Evolutionary conservation across 1,284 basidiomycete genomes (phyloP).

Genomic region (Lentinula novae-zelandiae): DNA sequence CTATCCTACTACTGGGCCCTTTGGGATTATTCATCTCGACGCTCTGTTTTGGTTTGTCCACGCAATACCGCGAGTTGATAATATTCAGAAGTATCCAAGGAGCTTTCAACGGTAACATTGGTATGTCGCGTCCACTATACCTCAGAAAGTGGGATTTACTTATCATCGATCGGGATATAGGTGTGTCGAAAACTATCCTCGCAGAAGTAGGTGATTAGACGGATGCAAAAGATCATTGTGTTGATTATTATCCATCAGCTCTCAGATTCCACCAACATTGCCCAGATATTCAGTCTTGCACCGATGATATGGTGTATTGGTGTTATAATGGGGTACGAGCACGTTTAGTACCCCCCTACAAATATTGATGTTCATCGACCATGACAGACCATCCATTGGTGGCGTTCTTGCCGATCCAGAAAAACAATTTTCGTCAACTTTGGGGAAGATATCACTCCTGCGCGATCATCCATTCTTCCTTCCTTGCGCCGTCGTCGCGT

Average conservation of each 20-base stretch:
- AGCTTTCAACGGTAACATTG: background rate
- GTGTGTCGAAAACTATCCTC: background rate
- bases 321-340: background rate
- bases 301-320: background rate
- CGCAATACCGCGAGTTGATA: background rate
- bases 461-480: background rate
- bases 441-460: background rate
- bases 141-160: no score
- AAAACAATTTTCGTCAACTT: background rate
- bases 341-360: background rate
- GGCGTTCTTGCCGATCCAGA: background rate
- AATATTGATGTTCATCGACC: background rate
- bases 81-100: background rate
- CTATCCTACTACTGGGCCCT: background rate
- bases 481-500: background rate
- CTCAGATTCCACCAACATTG: background rate
- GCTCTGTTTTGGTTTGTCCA: background rate
- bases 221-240: no score
- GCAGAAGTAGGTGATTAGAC: background rate
- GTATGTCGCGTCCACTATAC: background rate
- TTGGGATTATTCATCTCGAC: background rate
- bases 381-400: background rate
- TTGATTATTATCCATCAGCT: background rate
- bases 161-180: background rate
- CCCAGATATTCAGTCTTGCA: background rate